Evolutionary conservation across 2,329 filamentous ascomycete genomes (phyloP), one percentile per base, ranked within the genome.

Genomic region (Podosphaera fusca): DNA sequence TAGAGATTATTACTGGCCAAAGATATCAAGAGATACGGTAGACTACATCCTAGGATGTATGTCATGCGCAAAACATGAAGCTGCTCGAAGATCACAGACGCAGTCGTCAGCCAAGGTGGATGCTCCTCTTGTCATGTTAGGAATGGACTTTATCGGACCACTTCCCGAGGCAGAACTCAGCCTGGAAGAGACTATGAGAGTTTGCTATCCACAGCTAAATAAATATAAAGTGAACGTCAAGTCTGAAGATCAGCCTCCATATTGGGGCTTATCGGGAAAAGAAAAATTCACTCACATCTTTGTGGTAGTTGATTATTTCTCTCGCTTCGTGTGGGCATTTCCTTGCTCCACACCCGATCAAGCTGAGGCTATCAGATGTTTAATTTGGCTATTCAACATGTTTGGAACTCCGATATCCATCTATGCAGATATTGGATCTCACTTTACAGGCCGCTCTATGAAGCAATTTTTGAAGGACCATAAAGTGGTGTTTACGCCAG

Each of bases 41-140:
- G 31, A 31, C 31, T 51, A 51, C 49, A 51, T 51, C 31, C 51
- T 55, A 12, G 52, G 52, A 31, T 55, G 52, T 45, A 42, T 55
- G 52, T 31, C 8, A n/a, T 55, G 52, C 7, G 36, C 52, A 8
- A 42, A 55, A 45, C 21, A 55, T 21, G 35, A 35, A 9, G 33
- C 35, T 31, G 52, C 52, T 14, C 35, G 38, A 45, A 12, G 35
- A 33, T 30, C n/a, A 21, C 52, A 45, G 45, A 42, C 35, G 12
- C 52, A 55, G 36, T 55, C 36, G 21, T n/a, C 52, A 31, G 29
- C 52, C 4, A 31, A 12, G 10, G 38, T 55, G 4, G 52, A 42
- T 42, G 36, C n/a, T 12, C 35, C 35, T 10, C n/a, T 42, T 42
- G 52, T 45, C 29, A 29, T 55, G 6, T 31, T 42, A 29, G 12